Evolutionary conservation across 768 basidiomycete species (phyloP).

Genomic region (Trametopsis cervina): DNA sequence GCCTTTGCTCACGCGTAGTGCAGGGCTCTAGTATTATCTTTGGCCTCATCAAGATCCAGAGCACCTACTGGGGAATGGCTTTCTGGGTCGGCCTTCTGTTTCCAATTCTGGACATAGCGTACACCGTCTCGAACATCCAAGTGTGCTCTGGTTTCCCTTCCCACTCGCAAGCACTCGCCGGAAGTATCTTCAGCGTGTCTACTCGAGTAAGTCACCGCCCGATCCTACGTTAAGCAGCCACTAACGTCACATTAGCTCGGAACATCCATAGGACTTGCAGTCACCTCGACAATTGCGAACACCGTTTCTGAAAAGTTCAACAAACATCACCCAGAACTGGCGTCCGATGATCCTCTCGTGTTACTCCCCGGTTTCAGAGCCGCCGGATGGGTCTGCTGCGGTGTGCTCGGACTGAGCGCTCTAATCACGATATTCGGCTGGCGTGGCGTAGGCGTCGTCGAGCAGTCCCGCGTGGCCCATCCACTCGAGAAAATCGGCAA

Average conservation of each 20-base stretch:
- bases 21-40: conserved; percentile 27
- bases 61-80: conserved; percentile 27
- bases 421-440: conserved; percentile 11
- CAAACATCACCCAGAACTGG: conserved; percentile 17
- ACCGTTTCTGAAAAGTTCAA: conserved; percentile 22
- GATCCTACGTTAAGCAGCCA: background rate
- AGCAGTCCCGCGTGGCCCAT: conserved; percentile 1
- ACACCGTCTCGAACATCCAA: conserved; percentile 28
- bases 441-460: conserved; percentile 13
- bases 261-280: conserved; percentile 28
- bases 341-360: conserved; percentile 21
- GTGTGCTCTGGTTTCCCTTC: conserved; percentile 24
- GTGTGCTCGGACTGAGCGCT: conserved; percentile 6
- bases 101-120: conserved; percentile 25
- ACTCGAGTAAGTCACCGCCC: conserved; percentile 18
- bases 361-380: conserved; percentile 29
- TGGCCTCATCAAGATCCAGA: conserved; percentile 25
- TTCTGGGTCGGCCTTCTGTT: conserved; percentile 26
- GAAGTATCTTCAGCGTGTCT: conserved; percentile 29
- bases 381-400: conserved; percentile 23
- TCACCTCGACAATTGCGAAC: conserved; percentile 26
- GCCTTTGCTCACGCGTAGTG: background rate
- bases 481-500: background rate
- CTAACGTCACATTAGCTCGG: conserved; percentile 21
- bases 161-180: conserved; percentile 29